Conservation (phyloP, 306 rosid species). For the Hylodesmum podocarpum region DNA sequence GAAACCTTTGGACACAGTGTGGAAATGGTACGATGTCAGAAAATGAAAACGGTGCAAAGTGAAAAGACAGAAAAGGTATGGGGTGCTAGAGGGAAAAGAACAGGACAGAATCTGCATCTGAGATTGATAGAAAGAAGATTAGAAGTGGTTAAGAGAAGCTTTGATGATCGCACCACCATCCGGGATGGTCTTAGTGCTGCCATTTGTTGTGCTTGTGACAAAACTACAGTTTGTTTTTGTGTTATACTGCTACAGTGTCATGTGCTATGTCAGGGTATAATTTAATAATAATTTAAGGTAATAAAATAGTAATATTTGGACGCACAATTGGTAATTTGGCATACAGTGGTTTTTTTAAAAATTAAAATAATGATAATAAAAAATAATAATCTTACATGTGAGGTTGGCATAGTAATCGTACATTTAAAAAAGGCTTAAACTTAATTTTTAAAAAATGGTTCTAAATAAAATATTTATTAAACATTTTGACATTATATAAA, state of each 20-base stretch:
- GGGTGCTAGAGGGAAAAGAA: slow-evolving; percentile 32
- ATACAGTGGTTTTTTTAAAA: too few relatives aligned
- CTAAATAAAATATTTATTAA: too few relatives aligned
- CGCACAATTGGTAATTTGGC: neutral
- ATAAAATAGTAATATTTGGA: neutral
- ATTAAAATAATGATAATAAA: too few relatives aligned
- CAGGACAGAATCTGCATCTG: slow-evolving; percentile 36
- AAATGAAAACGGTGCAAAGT: neutral
- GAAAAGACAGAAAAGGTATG: slow-evolving; percentile 18
- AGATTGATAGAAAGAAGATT: slow-evolving; percentile 18
- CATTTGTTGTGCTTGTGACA: neutral
- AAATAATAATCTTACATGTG: too few relatives aligned
- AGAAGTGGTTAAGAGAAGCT: slow-evolving; percentile 26
- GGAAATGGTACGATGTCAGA: neutral
- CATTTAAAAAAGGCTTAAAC: too few relatives aligned
- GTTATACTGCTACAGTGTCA: neutral
- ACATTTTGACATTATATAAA: too few relatives aligned
- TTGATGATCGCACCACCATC: slow-evolving; percentile 35
- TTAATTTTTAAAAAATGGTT: too few relatives aligned
- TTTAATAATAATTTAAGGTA: neutral
- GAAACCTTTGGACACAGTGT: neutral
- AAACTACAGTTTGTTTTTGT: neutral
- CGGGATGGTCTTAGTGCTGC: slow-evolving; percentile 13
- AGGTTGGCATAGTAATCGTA: too few relatives aligned
- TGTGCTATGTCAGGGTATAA: neutral